Base-by-base conservation (phyloP, 2,329 filamentous ascomycete species). In the Calonectria hongkongensis region DNA sequence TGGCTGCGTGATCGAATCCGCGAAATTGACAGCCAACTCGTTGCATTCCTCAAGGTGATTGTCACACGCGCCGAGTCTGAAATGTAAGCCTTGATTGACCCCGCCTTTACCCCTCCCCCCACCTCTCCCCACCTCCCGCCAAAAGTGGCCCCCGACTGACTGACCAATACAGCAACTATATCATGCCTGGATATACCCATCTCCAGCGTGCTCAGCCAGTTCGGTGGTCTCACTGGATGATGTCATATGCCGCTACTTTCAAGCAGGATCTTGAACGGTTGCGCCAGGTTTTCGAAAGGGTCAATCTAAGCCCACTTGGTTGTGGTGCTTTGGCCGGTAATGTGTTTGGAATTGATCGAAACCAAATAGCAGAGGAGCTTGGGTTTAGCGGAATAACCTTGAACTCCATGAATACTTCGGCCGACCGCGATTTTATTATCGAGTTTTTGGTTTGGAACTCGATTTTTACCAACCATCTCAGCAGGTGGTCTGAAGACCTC, bases 151-250 rank as follows among this genome's bases (percentile, higher is more conserved):
- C 47, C 48, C 27, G 27, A 51, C 50, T 54, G 50, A 54, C 16
- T 21, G 18, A 54, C 50, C 16, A n/a, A n/a, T 21, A 9, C 28
- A 54, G 50, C 13, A 92, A 94, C 77, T 88, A 91, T 75, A 83
- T 97, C 80, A 97, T 98, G 94, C 95, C 95, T 1, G 94, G 94
- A 3, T 98, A 98, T 85, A 97, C 95, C 16, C 95, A 98, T 84
- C 86, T 97, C 45, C 95, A 98, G 85, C 92, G 94, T 66, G 94
- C 94, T 1, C 86, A 94, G 85, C 94, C 95, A 1, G 92, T 98
- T 77, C 88, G 94, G 73, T 98, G 93, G 93, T 92, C 89, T 68
- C 94, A 97, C 81, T 96, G 93, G 93, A 88, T 98, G 81, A 85
- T 98, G 75, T 93, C 92, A 63, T 93, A 96, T 81, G 94, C 90